Evolutionary conservation across 768 basidiomycete species (phyloP), one percentile per base, ranked within the genome.

Genomic region (Termitomyces sp.): DNA sequence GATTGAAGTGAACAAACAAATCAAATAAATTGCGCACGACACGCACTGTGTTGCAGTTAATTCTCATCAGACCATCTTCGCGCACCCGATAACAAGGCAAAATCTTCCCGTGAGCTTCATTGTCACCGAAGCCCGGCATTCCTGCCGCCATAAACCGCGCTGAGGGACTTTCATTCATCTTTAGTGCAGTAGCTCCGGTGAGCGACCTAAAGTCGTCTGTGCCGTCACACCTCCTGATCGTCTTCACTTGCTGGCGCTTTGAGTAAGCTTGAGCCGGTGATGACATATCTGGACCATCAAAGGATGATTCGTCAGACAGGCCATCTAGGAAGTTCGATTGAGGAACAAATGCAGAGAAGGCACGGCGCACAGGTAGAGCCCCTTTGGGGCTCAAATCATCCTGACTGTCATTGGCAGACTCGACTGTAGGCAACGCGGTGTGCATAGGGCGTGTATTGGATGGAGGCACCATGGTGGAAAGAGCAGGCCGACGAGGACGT

Each of bases 51-150:
- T 82, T 70, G 30, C 79, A 70, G 38, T 78, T 86, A 58, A 99
- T 90, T 62, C 97, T 82, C 85, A 98, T 96, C 50, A 99, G 68
- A 3, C 97, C 96, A 65, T 99, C 97, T 65, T 98, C 95, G 44
- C 87, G 85, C 46, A 97, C 95, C 49, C 88, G 83, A 66, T 93
- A 88, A 70, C 97, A 99, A 32, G 95, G 95, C 57, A 99, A 69
- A 61, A 95, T 83, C 73, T 98, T 99, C 38, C 96, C 96, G 57
- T 85, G 77, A 38, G 89, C 84, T 68, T 99, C 97, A 64, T 93
- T 93, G 62, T 93, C 93, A 15, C 95, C 90, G 70, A 95, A 97
- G 0, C 93, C 88, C 49, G 89, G 86, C 50, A 93, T 69, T 43
- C 86, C 90, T 24, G 78, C 77, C 24, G 76, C 72, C 69, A 80